Conservation (phyloP, 2,329 filamentous ascomycete genomes). For the Talaromyces atroroseus region DNA sequence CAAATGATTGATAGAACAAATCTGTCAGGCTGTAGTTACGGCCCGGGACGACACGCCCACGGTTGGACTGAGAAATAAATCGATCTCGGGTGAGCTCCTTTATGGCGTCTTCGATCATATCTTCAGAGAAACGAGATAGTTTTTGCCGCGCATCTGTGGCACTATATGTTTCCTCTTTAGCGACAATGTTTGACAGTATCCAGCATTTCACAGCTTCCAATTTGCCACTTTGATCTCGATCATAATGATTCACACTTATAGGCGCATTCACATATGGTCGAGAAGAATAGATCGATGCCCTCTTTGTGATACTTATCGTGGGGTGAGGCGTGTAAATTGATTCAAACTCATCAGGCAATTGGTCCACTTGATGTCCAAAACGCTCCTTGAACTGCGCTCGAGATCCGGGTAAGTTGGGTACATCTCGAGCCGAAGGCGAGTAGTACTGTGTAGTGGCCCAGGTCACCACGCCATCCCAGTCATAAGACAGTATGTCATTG, state of each 20-base stretch:
- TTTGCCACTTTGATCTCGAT: slow-evolving; percentile 16
- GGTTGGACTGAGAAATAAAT: slow-evolving; percentile 35
- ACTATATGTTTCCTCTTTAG: slow-evolving; percentile 38
- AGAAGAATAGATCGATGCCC: slow-evolving; percentile 19
- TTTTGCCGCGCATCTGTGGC: slow-evolving; percentile 31
- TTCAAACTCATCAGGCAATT: slow-evolving; percentile 23
- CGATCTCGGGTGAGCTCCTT: slow-evolving; percentile 37
- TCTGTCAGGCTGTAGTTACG: slow-evolving; percentile 43
- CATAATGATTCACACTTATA: slow-evolving; percentile 11
- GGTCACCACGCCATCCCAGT: slow-evolving; percentile 43
- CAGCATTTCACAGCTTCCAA: slow-evolving; percentile 41
- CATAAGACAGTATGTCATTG: slow-evolving; percentile 37
- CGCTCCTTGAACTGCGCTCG: slow-evolving; percentile 36
- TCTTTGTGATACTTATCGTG: slow-evolving; percentile 28
- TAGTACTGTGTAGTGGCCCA: slow-evolving; percentile 43
- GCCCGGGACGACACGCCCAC: slow-evolving; percentile 35
- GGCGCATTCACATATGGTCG: slow-evolving; percentile 19
- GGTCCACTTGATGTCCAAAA: slow-evolving; percentile 37
- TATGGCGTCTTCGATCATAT: slow-evolving; percentile 34
- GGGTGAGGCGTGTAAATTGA: slow-evolving; percentile 31
- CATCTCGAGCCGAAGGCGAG: slow-evolving; percentile 29
- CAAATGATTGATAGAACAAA: slow-evolving; percentile 33
- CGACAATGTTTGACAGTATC: slow-evolving; percentile 44
- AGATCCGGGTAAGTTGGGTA: slow-evolving; percentile 41
- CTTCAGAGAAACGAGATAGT: slow-evolving; percentile 28